Conservation (phyloP, 139 green algal genomes). For the Chlamydomonas asymmetrica region DNA sequence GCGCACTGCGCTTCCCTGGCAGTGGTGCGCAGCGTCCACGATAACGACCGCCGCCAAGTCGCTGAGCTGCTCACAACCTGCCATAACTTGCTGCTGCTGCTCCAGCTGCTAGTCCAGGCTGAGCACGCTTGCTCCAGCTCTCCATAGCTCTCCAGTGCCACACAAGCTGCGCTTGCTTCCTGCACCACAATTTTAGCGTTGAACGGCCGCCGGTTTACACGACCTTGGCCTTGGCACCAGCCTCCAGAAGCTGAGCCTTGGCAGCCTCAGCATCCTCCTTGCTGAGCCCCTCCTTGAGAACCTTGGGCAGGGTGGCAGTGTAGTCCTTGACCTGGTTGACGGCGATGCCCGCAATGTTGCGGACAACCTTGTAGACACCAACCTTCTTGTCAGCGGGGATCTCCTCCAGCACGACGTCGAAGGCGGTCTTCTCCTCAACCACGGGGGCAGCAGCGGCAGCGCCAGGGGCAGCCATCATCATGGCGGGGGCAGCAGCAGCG, state of each 20-base stretch:
- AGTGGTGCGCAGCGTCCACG: too few species aligned
- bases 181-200: too few species aligned
- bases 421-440: constrained; percentile 71
- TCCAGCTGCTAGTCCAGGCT: too few species aligned
- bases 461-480: constrained; percentile 6
- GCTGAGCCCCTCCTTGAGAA: constrained; percentile 43
- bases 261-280: constrained; percentile 50
- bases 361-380: constrained; percentile 53
- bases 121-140: too few species aligned
- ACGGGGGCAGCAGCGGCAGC: constrained; percentile 47
- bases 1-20: too few species aligned
- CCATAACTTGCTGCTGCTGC: too few species aligned
- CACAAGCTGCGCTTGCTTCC: too few species aligned
- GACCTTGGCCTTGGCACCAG: constrained; percentile 44
- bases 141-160: too few species aligned
- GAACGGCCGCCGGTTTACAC: constrained; percentile 13
- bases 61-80: too few species aligned
- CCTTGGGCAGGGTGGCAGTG: constrained; percentile 50
- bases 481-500: constrained; percentile 44
- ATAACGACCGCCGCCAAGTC: too few species aligned
- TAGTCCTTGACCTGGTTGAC: constrained; percentile 57
- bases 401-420: constrained; percentile 61
- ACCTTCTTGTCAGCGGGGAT: constrained; percentile 67
- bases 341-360: constrained; percentile 47
- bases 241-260: constrained; percentile 30